Base-by-base conservation (phyloP, 176 grass and related monocot genomes). In the Carex cristatella region DNA sequence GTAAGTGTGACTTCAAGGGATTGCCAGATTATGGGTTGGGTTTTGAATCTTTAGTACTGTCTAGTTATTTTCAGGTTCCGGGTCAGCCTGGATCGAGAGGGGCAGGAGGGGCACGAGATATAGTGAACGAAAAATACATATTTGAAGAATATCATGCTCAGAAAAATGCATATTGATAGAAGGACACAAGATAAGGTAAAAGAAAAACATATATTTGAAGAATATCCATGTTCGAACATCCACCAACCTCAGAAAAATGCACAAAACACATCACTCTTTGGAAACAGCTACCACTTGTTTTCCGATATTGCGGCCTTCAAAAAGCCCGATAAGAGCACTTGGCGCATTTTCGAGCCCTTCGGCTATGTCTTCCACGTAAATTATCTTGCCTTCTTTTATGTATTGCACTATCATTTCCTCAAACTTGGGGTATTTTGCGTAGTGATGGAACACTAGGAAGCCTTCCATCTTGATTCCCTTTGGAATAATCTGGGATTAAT, bases 231-330 rank as follows among this genome's bases (percentile, higher is more conserved):
- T 1, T 10, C 9, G 42, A 46, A 2, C 48, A 49, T 49, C 48
- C 8, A 49, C 48, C 48, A 49, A 49, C 10, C 1, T 49, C 48
- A 49, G 48, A 49, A 49, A 49, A 49, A 49, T 49, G 48, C 48
- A 49, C 9, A 49, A 49, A 49, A 49, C 9, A 49, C 59, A 64
- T 94, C 88, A 87, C 28, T 83, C 77, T 13, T 2, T 23, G 12
- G 86, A 61, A 60, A 97, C 49, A 30, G 55, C 87, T 5, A 94
- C 94, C 54, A 94, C 81, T 69, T 94, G 94, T 80, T 94, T 97
- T 1, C 92, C 90, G 18, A 97, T 86, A 79, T 97, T 97, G 27
- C 79, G 82, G 1, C 92, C 94, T 0, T 81, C 70, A 49, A 83
- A 97, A 49, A 97, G 90, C 0, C 92, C 92, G 35, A 94, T 70